Base-by-base conservation (phyloP, 2,329 filamentous ascomycete genomes). In the Fusarium bulbicola region DNA sequence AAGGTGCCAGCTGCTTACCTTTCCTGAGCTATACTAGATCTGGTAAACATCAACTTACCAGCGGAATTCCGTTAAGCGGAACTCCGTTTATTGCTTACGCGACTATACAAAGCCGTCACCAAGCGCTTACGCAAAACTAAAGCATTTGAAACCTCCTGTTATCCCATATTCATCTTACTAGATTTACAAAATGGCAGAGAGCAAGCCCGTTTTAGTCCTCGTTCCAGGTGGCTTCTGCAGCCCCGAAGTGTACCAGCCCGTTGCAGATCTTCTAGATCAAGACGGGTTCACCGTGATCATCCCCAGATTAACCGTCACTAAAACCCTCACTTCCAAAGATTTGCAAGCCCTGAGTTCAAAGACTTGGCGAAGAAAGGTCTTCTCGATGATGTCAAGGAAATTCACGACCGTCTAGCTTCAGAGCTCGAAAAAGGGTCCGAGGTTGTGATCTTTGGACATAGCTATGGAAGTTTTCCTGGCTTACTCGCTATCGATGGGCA, bases 381-480 rank as follows among this genome's bases (percentile, higher is more conserved):
- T 4, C 26, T 40, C 0, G 59, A 66, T 14, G 63, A 66, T 1
- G 63, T 65, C 0, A 21, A 28, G 1, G 42, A 57, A 3, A 65
- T 66, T 1, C 49, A 49, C 7, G 6, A 13, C 6, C 34, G 21
- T 7, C 8, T 66, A 0, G 30, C 49, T 2, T n/a, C 49, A 0
- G 49, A 37, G 8, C 11, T 66, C 9, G 49, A 49, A 0, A 36
- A 43, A 11, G 59, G 42, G 4, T 47, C 42, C 3, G 42, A 65
- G 16, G 21, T 65, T 3, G 49, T 65, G 3, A 20, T 65, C 2
- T 64, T 66, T 10, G 59, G 49, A 1, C 63, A 66, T 4, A 66
- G 63, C 8, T 66, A 65, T 3, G 63, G 63, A 32, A 66, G 63
- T 24, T 59, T 66, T 4, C 59, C 59, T 4, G 49, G 9, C 0